Conservation (phyloP, 331 rosid genomes). For the Acacia concinna region DNA sequence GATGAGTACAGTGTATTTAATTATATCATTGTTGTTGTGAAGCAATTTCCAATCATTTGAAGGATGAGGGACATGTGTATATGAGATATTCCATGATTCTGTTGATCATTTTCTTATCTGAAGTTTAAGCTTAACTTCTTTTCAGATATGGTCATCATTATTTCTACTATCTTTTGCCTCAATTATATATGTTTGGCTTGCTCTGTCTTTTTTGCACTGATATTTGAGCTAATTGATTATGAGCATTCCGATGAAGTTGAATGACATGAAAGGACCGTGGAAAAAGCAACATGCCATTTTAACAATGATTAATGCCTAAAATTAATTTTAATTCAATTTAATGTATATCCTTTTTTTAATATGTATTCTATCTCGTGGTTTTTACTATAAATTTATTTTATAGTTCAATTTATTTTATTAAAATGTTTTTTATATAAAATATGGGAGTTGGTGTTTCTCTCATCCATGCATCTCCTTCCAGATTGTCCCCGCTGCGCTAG, state of each 20-base stretch:
- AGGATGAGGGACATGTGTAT: conserved; percentile 46
- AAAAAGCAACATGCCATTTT: neutral
- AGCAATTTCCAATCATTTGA: conserved; percentile 50
- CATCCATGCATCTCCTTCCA: too few species aligned
- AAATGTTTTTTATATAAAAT: too few species aligned
- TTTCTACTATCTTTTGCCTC: neutral
- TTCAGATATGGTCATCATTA: conserved; percentile 30
- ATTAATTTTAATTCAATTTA: too few species aligned
- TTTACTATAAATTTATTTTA: too few species aligned
- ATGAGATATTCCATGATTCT: conserved; percentile 36
- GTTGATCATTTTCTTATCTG: neutral
- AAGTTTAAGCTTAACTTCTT: conserved; percentile 10
- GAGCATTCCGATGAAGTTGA: conserved; percentile 11
- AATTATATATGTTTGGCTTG: neutral
- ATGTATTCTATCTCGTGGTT: too few species aligned
- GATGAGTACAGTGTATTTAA: conserved; percentile 38
- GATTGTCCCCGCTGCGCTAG: too few species aligned
- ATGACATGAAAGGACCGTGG: neutral
- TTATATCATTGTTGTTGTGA: conserved; percentile 32
- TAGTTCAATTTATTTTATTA: too few species aligned
- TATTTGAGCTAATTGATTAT: neutral
- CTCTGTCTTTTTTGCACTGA: neutral
- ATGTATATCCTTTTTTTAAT: neutral
- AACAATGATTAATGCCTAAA: neutral
- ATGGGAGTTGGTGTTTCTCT: too few species aligned